Evolutionary conservation across 78 protist species (phyloP), one percentile per base, ranked within the genome.

Genomic region (Mantamonas sphyraenae): DNA sequence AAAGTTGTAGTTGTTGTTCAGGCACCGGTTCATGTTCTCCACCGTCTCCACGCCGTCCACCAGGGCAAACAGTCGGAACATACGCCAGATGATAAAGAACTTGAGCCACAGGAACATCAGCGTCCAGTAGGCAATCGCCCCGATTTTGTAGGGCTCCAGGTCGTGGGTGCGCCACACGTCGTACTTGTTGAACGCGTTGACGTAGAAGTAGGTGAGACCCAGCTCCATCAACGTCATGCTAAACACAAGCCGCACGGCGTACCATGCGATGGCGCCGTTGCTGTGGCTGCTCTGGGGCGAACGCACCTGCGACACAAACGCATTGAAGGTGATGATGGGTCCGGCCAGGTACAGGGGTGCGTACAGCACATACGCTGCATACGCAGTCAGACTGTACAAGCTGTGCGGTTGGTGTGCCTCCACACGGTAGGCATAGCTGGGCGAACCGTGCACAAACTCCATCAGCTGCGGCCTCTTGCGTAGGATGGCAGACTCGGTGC

Each of bases 341-440:
- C 85, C 85, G 4, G 79, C 85, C 26, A 72, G 56, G 63, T 68
- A 80, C 22, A 73, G 68, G 34, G 85, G 85, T 24, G 65, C 24
- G 61, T 80, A 80, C 57, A 28, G 33, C 24, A 73, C 67, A 45
- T 73, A 72, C 24, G 79, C 71, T 30, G 61, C 3, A 16, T 35
- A 79, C 20, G 1, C 37, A 9, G 2, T 2, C 12, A 80, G 28
- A 7, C 38, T 33, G 63, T 50, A 79, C n/a, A n/a, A n/a, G n/a
- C n/a, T n/a, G n/a, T n/a, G n/a, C n/a, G n/a, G n/a, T 12, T 30
- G 22, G 17, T 9, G 56, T 3, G 50, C 31, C 38, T 9, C 40
- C 26, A 31, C 22, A 55, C 24, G 8, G 33, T 24, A 31, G 45
- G 37, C 71, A 37, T 7, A 22, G 38, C 20, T 20, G 37, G 3